Base-by-base conservation (phyloP, 768 basidiomycete species). In the Auriscalpium vulgare region DNA sequence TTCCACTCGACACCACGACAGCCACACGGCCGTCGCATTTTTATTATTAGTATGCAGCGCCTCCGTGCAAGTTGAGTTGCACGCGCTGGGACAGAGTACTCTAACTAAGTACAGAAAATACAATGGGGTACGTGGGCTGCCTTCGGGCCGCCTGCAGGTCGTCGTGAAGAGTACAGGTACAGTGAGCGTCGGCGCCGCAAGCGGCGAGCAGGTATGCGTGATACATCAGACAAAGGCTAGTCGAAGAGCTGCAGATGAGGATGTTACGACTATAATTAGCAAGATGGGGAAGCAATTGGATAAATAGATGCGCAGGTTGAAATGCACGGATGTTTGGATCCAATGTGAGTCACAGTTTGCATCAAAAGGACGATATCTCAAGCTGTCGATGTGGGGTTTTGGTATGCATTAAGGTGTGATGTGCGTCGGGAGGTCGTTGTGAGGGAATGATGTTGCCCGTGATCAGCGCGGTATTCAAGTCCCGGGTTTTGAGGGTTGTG, bases 271-370 rank as follows among this genome's bases (percentile, higher is more conserved):
- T 38, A 49, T 14, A 37, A 29, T 21, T 17, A 37, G 29, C 52
- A 38, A 50, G 23, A 51, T 19, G 51, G 47, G 37, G 47, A 57
- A 55, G 50, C 37, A 51, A n/a, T 40, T 19, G 40, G 6, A 60
- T 57, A 62, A 55, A 53, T 55, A 56, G 36, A 57, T 64, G 65
- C 64, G 66, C 66, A 68, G 66, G 67, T 67, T 66, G 65, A 66
- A 66, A 63, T 65, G 64, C 64, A 59, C 54, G 54, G 56, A 54
- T 43, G 50, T 40, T 50, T 46, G 48, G 56, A 43, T 54, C 56
- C 48, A 56, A 50, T 40, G 45, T 14, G 19, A 50, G 46, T 46
- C 47, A 40, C 55, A 44, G 49, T 63, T 44, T 64, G 62, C 52
- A 57, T 49, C 45, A 34, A 48, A 54, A 55, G 37, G 44, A 49